A percentile compares a stretch with the other conserved stretches of the same genome.
phyloP scores from a whole-genome alignment of 805 yeast species.

The Naumovozyma castellii region DNA sequence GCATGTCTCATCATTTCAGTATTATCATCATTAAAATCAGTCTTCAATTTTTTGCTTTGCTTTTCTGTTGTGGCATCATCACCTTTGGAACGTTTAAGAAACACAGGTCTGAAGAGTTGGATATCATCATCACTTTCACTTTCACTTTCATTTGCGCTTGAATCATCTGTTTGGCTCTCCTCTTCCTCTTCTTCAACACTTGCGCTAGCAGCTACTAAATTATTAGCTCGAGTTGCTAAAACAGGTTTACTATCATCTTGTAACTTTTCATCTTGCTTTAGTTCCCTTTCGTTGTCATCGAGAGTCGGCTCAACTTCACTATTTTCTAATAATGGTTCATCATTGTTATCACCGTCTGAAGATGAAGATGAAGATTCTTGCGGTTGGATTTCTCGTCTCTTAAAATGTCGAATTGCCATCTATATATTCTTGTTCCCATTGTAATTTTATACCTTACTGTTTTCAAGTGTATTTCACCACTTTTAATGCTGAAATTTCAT shows the following conservation, averaged over 20 bases:
- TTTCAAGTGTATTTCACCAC: too few species aligned
- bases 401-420: conserved; percentile 20
- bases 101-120: conserved; percentile 21
- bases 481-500: too few species aligned
- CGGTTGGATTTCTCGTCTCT: conserved; percentile 2
- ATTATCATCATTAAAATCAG: background rate
- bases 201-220: conserved; percentile 1
- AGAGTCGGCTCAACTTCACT: too few species aligned
- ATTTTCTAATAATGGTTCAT: too few species aligned
- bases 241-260: too few species aligned
- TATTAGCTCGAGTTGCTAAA: background rate
- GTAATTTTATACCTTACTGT: too few species aligned
- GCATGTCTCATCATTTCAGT: background rate
- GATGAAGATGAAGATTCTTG: background rate
- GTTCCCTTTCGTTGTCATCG: too few species aligned
- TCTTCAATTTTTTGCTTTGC: background rate
- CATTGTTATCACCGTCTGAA: too few species aligned
- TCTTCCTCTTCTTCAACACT: conserved; percentile 1
- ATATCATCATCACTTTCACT: conserved; percentile 15
- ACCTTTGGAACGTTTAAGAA: conserved; percentile 6
- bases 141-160: conserved; percentile 6
- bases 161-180: background rate
- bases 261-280: too few species aligned
- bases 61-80: background rate
- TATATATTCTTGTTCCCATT: too few species aligned